These are phyloP conservation scores for Ophiocordyceps camponoti-leonardi DNA, from an alignment of 2,329 filamentous ascomycete species.

Conservation along the genomic window DNA sequence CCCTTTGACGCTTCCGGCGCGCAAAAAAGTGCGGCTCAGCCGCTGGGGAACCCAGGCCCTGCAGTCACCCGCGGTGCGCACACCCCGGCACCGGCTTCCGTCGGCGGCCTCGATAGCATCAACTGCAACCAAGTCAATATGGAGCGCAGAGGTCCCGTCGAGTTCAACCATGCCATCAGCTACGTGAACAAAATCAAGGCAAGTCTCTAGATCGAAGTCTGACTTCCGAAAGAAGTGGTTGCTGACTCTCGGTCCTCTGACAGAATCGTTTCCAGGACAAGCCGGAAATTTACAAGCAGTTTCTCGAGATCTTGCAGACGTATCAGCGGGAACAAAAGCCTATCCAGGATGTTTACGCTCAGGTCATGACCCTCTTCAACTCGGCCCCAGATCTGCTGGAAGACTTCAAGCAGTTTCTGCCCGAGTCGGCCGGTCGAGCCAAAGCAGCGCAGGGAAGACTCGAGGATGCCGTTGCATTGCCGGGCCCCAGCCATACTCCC, in stretches of 20 bases:
- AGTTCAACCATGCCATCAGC: slow-evolving; percentile 98
- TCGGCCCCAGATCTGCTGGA: slow-evolving; percentile 87
- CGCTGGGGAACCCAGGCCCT: slow-evolving; percentile 13
- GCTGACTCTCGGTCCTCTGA: slow-evolving; percentile 4
- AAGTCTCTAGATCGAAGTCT: slow-evolving; percentile 11
- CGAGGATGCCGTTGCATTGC: slow-evolving; percentile 28
- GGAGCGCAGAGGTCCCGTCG: slow-evolving; percentile 84
- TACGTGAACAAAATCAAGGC: slow-evolving; percentile 99
- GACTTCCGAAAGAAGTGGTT: background rate
- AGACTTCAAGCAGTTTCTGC: slow-evolving; percentile 97
- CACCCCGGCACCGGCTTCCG: slow-evolving; percentile 45
- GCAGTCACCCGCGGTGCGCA: slow-evolving; percentile 32
- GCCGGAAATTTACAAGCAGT: slow-evolving; percentile 98
- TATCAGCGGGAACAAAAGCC: slow-evolving; percentile 97
- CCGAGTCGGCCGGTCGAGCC: slow-evolving; percentile 53
- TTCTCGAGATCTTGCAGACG: slow-evolving; percentile 92
- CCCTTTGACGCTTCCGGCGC: slow-evolving; percentile 14
- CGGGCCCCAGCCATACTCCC: slow-evolving; percentile 34
- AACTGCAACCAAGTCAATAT: slow-evolving; percentile 48
- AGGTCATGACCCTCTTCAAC: slow-evolving; percentile 88
- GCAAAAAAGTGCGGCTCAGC: slow-evolving; percentile 14
- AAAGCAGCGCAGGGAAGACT: slow-evolving; percentile 37
- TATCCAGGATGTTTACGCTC: slow-evolving; percentile 94
- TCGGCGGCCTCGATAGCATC: slow-evolving; percentile 35
- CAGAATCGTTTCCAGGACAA: slow-evolving; percentile 94